Conservation (phyloP, 306 rosid genomes). For the Lablab purpureus region DNA sequence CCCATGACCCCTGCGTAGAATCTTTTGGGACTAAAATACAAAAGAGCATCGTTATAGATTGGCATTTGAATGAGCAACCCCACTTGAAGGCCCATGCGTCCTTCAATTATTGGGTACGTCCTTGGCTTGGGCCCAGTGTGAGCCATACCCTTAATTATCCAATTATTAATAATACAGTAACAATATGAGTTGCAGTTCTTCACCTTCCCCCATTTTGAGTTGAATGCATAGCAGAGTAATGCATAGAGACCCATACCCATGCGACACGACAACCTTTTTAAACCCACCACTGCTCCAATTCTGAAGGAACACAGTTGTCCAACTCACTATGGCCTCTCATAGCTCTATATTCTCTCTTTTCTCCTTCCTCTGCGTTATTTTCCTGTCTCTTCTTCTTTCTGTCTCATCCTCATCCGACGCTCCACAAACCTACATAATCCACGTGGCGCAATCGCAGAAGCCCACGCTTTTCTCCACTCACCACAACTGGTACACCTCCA, state of each 20-base stretch:
- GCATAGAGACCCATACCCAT: too few species aligned
- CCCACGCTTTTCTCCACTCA: conserved; percentile 66
- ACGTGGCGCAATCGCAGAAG: conserved; percentile 67
- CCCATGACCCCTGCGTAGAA: too few species aligned
- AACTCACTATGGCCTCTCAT: conserved; percentile 19
- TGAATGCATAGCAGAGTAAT: background rate
- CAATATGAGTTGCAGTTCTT: background rate
- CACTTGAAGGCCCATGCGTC: too few species aligned
- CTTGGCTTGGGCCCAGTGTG: background rate
- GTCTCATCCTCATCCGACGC: conserved; percentile 42
- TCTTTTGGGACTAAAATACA: too few species aligned
- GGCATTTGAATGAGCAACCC: too few species aligned
- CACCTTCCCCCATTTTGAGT: background rate
- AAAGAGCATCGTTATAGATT: background rate
- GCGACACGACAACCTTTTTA: background rate
- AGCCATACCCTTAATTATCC: background rate
- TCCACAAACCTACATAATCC: conserved; percentile 74
- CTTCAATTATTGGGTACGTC: background rate
- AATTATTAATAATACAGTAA: too few species aligned
- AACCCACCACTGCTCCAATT: too few species aligned
- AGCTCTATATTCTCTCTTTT: background rate
- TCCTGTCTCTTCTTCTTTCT: background rate
- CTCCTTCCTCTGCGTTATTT: background rate
- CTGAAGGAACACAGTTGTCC: too few species aligned
- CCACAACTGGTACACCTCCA: conserved; percentile 71